phyloP scores from a whole-genome alignment of 2,329 filamentous ascomycete genomes.

The Cladorrhinum sp. region DNA sequence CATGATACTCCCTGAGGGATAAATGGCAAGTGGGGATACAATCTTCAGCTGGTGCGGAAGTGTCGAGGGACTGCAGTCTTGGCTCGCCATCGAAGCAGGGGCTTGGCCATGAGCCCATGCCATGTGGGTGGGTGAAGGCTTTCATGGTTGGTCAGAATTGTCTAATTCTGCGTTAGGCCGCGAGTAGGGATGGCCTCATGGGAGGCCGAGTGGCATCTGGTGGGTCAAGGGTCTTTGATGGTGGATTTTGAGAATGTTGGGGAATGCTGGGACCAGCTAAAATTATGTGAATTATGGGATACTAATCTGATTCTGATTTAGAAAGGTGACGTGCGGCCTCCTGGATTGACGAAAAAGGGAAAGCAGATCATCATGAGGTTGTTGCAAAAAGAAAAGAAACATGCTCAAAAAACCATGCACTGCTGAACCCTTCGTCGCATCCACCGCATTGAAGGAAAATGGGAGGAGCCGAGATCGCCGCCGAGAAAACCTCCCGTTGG shows the following conservation, averaged over 20 bases:
- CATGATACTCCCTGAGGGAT: constrained; percentile 15
- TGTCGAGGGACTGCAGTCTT: constrained; percentile 1
- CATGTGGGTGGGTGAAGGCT: background rate
- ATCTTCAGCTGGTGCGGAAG: background rate
- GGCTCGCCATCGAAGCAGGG: background rate
- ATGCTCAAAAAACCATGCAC: background rate
- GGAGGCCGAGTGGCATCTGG: background rate
- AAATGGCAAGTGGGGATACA: constrained; percentile 8
- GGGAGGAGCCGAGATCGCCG: background rate
- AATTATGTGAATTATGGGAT: background rate
- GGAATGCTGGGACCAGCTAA: background rate
- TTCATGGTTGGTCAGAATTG: background rate
- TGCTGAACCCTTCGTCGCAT: background rate
- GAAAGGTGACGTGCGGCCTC: background rate
- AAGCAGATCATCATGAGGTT: background rate
- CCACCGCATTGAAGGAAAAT: background rate
- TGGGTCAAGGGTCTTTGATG: background rate
- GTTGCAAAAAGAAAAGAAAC: background rate
- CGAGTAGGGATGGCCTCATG: background rate
- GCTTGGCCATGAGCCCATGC: constrained; percentile 5
- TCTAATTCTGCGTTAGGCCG: background rate
- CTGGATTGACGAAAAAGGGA: background rate
- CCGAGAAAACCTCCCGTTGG: background rate
- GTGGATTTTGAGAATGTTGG: background rate
- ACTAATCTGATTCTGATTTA: background rate